Evolutionary conservation across 75 land plant species (phyloP), one percentile per base, ranked within the genome.

Genomic region (Picea glauca): DNA sequence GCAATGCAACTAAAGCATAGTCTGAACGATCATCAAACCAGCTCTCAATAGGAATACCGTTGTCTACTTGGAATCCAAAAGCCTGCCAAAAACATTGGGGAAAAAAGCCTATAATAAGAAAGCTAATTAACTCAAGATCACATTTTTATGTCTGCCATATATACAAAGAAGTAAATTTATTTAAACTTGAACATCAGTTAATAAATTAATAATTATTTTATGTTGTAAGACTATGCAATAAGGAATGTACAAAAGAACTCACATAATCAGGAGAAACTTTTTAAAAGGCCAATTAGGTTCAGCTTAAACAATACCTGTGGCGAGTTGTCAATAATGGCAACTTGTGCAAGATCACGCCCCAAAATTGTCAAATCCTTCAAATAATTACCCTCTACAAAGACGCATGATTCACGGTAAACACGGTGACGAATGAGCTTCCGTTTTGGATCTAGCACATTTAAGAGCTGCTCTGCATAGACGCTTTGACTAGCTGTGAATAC

Each of bases 401-500:
- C 79, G 72, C 97, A 94, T 67, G 94, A 92, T 76, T 94, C 97
- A 38, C 97, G 89, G 40, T 93, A 94, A 32, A 84, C 80, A 57
- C 97, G 89, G 18, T 84, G 87, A 50, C 93, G 88, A 31, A 94
- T 90, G 40, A 92, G 75, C 86, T 87, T 90, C 40, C 85, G 67
- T 17, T 90, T 87, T 12, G 97, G 97, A 78, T 94, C 97, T 70
- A 94, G 74, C 8, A 84, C 85, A 78, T 94, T 87, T 5, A 94
- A 81, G 66, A 94, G 90, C 66, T 90, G 89, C 70, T 85, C 88
- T 57, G 97, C 97, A 80, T 94, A 94, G 33, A 94, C 87, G 86
- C 97, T 94, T 79, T 94, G 97, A 76, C 97, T 94, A 15, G 97
- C 97, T 26, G 97, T 94, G 77, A 94, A 94, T 5, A 94, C 79